These are phyloP conservation scores for Fragosphaeria purpurea DNA, from an alignment of 2,329 filamentous ascomycete species.

Conservation along the genomic window DNA sequence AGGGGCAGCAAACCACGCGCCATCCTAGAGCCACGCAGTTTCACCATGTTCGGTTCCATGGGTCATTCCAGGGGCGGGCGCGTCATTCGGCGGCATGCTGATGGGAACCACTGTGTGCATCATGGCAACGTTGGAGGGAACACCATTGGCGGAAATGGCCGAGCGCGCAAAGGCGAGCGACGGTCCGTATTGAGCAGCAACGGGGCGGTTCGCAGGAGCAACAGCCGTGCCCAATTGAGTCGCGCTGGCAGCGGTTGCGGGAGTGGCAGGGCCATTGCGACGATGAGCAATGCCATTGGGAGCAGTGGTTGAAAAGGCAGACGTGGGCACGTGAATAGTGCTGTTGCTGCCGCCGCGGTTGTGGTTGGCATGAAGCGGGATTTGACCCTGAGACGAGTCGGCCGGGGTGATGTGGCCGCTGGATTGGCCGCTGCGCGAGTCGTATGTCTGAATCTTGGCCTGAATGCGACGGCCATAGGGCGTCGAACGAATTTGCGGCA, in stretches of 20 bases:
- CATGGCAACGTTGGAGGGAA: slow-evolving; percentile 1
- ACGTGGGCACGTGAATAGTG: slow-evolving; percentile 22
- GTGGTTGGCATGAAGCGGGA: slow-evolving; percentile 34
- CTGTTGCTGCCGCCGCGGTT: slow-evolving; percentile 30
- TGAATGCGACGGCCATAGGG: slow-evolving; percentile 91
- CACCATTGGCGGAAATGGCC: slow-evolving; percentile 3
- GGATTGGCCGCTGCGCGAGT: slow-evolving; percentile 30
- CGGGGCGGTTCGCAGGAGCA: slow-evolving; percentile 1
- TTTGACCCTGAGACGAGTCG: slow-evolving; percentile 43
- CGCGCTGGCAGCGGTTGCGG: neutral
- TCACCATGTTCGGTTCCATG: slow-evolving; percentile 18
- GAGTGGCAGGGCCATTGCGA: slow-evolving; percentile 12
- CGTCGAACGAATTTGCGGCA: slow-evolving; percentile 77
- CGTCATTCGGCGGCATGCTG: slow-evolving; percentile 8
- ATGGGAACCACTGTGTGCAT: slow-evolving; percentile 8
- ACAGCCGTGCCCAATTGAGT: neutral
- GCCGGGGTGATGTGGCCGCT: slow-evolving; percentile 43
- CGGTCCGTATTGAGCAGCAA: slow-evolving; percentile 9
- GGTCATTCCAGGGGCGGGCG: slow-evolving; percentile 11
- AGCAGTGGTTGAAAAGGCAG: slow-evolving; percentile 21
- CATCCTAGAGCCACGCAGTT: slow-evolving; percentile 15
- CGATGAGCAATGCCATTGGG: slow-evolving; percentile 21
- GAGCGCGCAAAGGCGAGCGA: slow-evolving; percentile 12
- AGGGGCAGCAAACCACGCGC: slow-evolving; percentile 9
- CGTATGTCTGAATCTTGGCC: slow-evolving; percentile 66